A percentile compares a stretch with the other conserved stretches of the same genome.
These are phyloP conservation scores for Oxyria digyna DNA, from an alignment of 148 eudicot genomes.

Conservation along the genomic window DNA sequence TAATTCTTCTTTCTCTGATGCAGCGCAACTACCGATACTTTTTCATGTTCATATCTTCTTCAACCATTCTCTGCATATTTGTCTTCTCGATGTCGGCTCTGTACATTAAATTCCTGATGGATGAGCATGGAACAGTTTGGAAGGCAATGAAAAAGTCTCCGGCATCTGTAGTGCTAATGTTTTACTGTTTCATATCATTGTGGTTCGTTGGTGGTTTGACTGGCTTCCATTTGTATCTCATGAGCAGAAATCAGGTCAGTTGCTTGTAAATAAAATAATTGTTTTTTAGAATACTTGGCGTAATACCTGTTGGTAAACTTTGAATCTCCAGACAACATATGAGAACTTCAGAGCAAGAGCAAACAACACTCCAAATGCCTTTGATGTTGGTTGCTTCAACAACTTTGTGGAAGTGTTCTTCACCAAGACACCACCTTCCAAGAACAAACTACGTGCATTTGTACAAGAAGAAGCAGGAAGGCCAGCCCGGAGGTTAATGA, in stretches of 20 bases:
- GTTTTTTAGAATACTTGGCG: no score
- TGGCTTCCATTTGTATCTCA: conserved; percentile 59
- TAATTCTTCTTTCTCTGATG: conserved; percentile 16
- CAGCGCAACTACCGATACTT: conserved; percentile 73
- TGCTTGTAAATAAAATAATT: no score
- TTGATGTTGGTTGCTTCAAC: conserved; percentile 55
- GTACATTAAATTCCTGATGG: conserved; percentile 42
- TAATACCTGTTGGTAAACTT: no score
- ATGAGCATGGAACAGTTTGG: conserved; percentile 48
- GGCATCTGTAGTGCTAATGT: conserved; percentile 46
- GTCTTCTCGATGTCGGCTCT: conserved; percentile 48
- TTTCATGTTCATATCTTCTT: conserved; percentile 56
- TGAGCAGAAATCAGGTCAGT: conserved; percentile 53
- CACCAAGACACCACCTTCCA: conserved; percentile 58
- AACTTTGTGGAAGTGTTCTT: conserved; percentile 80
- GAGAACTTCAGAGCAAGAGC: conserved; percentile 88
- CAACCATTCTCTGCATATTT: conserved; percentile 53
- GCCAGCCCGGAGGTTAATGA: conserved; percentile 20
- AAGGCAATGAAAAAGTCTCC: conserved; percentile 54
- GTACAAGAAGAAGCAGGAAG: conserved; percentile 61
- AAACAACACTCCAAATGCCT: conserved; percentile 52
- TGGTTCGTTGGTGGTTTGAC: conserved; percentile 79
- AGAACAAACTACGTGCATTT: conserved; percentile 61
- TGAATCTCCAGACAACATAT: conserved; percentile 61
- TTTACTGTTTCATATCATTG: conserved; percentile 42